Evolutionary conservation across 805 yeast species (phyloP), one percentile per base, ranked within the genome.

Genomic region (Naumovozyma baii): DNA sequence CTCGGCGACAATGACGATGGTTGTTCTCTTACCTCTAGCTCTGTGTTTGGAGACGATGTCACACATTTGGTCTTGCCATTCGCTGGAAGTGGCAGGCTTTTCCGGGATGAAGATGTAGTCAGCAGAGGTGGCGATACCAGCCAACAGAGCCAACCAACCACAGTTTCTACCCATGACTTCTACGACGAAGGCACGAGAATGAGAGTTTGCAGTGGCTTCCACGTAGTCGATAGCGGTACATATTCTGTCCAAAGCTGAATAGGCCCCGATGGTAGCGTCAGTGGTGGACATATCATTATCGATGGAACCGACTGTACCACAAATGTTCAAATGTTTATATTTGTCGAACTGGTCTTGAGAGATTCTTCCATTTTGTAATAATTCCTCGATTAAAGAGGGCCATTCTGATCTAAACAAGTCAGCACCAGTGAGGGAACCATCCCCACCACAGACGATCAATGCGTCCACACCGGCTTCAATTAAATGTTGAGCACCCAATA

Each of bases 101-200:
- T 83, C 94, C 14, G 94, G 94, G 47, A 83, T 81, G 52, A 83
- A 75, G 36, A 83, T 78, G 52, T 73, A 83, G 60, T 83, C 94
- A 2, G 94, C 90, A 47, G 87, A 76, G 13, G 86, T 77, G 12
- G 86, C 74, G 43, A 83, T 69, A 47, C 92, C 94, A 14, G 90
- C 78, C 82, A 81, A 76, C 45, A 83, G 65, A 1, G 83, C 90
- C 46, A 83, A 69, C 94, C 94, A 83, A 46, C 94, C 94, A 67
- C 94, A 83, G 59, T 83, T 87, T 62, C 94, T 72, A 44, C 94
- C 94, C 94, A 83, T 83, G 15, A 83, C 94, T 64, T 83, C 94
- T 32, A 83, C 78, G 31, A 83, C 84, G 54, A 83, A 83, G 3
- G 90, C 92, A 57, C 94, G 67, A 22, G 86, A 80, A 59, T 83